A percentile compares a stretch with the other conserved stretches of the same genome.
Evolutionary conservation across 1,139 yeast genomes (phyloP).

Genomic region (Hanseniaspora sp.): DNA sequence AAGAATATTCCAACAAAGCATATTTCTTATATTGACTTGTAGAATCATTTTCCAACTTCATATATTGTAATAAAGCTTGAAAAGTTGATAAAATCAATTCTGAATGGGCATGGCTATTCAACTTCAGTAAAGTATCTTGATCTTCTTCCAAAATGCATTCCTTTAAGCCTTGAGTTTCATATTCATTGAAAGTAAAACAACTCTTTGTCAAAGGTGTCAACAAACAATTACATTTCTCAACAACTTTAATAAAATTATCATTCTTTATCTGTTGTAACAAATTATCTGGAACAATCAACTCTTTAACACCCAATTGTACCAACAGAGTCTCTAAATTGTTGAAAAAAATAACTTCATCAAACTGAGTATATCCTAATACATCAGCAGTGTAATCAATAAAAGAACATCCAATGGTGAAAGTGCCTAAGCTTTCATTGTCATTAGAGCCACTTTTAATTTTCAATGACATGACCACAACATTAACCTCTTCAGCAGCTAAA

Average conservation of each 20-base stretch:
- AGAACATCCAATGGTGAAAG: slow-evolving; percentile 61
- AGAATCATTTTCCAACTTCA: slow-evolving; percentile 28
- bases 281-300: slow-evolving; percentile 50
- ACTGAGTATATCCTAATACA: slow-evolving; percentile 52
- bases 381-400: slow-evolving; percentile 68
- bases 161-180: not conserved
- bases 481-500: not conserved
- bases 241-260: slow-evolving; percentile 6
- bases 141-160: slow-evolving; percentile 39
- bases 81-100: slow-evolving; percentile 3
- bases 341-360: slow-evolving; percentile 50
- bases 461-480: slow-evolving; percentile 12
- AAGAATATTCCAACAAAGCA: slow-evolving; percentile 53
- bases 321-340: slow-evolving; percentile 76
- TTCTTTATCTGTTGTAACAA: not conserved
- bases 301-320: slow-evolving; percentile 82
- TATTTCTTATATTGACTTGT: slow-evolving; percentile 43
- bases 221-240: slow-evolving; percentile 11
- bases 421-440: not conserved
- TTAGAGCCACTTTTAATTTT: not conserved
- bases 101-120: slow-evolving; percentile 2
- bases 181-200: slow-evolving; percentile 28
- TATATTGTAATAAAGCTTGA: slow-evolving; percentile 33
- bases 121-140: not conserved
- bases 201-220: not conserved